These are phyloP conservation scores for Lasiodiplodia theobromae DNA, from an alignment of 2,329 filamentous ascomycete genomes.

Conservation along the genomic window DNA sequence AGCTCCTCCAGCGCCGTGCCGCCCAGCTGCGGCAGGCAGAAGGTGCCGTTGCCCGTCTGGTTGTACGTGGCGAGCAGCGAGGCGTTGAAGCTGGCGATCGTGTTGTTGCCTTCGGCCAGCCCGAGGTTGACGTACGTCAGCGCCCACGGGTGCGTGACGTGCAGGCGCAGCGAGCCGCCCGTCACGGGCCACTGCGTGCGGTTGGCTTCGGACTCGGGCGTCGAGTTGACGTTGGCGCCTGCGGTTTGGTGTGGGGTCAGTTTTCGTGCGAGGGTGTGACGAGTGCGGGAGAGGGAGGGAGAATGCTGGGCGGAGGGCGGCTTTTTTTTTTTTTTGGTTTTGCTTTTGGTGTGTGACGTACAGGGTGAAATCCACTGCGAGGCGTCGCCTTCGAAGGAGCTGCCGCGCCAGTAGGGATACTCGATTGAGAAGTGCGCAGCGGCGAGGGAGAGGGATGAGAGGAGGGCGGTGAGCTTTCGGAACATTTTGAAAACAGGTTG, in stretches of 20 bases:
- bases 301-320: neutral
- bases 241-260: conserved; percentile 4
- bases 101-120: neutral
- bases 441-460: neutral
- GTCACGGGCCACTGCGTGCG: conserved; percentile 56
- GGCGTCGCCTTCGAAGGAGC: conserved; percentile 46
- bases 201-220: conserved; percentile 44
- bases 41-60: conserved; percentile 56
- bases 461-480: neutral
- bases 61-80: conserved; percentile 54
- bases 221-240: conserved; percentile 51
- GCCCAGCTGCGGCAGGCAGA: conserved; percentile 52
- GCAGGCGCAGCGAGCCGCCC: conserved; percentile 52
- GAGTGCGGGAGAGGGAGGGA: neutral
- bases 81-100: conserved; percentile 54
- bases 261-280: neutral
- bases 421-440: conserved; percentile 53
- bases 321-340: too few relatives aligned
- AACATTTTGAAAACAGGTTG: neutral
- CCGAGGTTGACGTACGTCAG: conserved; percentile 49
- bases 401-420: conserved; percentile 52
- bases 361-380: conserved; percentile 53
- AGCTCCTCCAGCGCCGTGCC: conserved; percentile 34
- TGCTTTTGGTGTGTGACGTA: conserved; percentile 33
- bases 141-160: conserved; percentile 51